Evolutionary conservation across 257 asterid species (phyloP), one percentile per base, ranked within the genome.

Genomic region (Cruciata laevipes): DNA sequence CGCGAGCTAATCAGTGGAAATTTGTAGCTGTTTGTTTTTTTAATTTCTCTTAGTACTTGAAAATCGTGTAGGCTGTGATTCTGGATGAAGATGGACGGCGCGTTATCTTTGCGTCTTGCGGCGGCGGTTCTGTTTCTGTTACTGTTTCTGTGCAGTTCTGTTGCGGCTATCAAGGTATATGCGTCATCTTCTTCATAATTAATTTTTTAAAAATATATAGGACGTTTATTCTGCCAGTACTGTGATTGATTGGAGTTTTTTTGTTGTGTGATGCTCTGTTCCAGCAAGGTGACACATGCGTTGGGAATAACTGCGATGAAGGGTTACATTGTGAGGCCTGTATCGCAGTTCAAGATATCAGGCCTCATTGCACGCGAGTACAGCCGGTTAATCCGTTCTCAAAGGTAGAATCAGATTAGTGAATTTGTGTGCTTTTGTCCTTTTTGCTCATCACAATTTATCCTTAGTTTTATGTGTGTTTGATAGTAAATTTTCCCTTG

Each of bases 251-350:
- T 53, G 31, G 4, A 35, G 65, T 58, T 67, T 0, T 53, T 56
- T 7, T n/a, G 1, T 33, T 32, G 30, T 25, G 4, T 13, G 14
- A 47, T 16, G 16, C 56, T 63, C 44, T 62, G 61, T 20, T 38
- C n/a, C 86, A 88, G 95, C 81, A 71, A 74, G 95, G 96, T 67
- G 70, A 80, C 32, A 80, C 84, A 38, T 93, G 97, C 77, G 73
- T 85, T 21, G 73, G 77, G 67, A 75, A 80, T 66, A 62, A 61
- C 69, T 89, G 97, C 49, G 94, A 82, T 57, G 56, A 82, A 31
- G 96, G 96, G 44, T 71, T 89, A 78, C 98, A 92, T 60, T 92
- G 98, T 64, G 96, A 92, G 79, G 86, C 97, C 62, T 92, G 98
- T 76, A 27, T 85, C 4, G 89, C 97, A 3, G 73, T 80, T 14